Conservation (phyloP, 2,329 filamentous ascomycete species). For the Monilinia fructigena region DNA sequence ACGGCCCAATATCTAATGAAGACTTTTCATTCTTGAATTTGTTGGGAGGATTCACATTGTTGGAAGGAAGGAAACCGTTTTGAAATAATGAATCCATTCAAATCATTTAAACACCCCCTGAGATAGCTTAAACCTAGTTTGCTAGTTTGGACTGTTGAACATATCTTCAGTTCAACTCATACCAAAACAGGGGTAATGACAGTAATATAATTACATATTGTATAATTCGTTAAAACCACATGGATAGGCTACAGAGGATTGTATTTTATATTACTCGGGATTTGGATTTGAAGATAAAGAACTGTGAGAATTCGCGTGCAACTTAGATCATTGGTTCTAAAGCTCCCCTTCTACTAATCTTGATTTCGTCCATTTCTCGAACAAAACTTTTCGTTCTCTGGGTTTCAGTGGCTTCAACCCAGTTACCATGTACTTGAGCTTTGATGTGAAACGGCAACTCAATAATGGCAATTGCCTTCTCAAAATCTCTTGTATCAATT, state of each 20-base stretch:
- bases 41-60: no score
- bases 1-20: not conserved
- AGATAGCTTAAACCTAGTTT: no score
- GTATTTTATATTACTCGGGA: no score
- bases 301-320: not conserved
- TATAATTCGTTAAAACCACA: not conserved
- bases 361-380: not conserved
- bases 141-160: no score
- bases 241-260: not conserved
- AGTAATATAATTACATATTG: not conserved
- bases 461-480: conserved; percentile 40
- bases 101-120: no score
- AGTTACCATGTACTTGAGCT: conserved; percentile 36
- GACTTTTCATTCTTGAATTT: no score
- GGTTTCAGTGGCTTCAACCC: conserved; percentile 27
- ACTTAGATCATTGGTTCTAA: not conserved
- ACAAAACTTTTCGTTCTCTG: not conserved
- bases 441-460: conserved; percentile 38
- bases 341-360: not conserved
- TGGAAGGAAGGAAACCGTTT: no score
- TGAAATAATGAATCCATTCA: no score
- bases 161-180: not conserved
- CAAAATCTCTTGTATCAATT: conserved; percentile 38
- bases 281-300: not conserved
- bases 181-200: not conserved